Evolutionary conservation across 2,329 filamentous ascomycete species (phyloP).

Genomic region (Chaetomium strumarium): DNA sequence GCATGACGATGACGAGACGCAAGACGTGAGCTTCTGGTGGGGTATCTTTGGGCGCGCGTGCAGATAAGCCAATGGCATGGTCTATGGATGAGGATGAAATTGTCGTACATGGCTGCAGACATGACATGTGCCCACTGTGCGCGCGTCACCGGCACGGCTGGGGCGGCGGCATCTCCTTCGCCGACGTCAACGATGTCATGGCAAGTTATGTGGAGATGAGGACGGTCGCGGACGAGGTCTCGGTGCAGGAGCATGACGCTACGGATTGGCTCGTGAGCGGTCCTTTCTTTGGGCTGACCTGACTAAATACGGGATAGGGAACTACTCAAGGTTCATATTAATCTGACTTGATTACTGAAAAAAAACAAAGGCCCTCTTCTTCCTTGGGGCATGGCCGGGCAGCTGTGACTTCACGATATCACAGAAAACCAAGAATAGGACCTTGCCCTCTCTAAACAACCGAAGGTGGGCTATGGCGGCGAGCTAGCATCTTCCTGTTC

Average conservation of each 20-base stretch:
- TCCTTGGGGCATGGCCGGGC: conserved; percentile 43
- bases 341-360: too few relatives aligned
- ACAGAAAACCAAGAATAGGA: conserved; percentile 78
- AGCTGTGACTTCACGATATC: conserved; percentile 54
- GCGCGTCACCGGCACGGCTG: not conserved
- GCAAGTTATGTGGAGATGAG: not conserved
- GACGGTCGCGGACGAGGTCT: not conserved
- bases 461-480: conserved; percentile 63
- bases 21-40: conserved; percentile 61
- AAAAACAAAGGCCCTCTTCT: too few relatives aligned
- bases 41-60: conserved; percentile 45
- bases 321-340: too few relatives aligned
- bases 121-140: not conserved
- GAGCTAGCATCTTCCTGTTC: conserved; percentile 48
- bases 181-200: not conserved
- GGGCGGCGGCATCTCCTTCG: not conserved
- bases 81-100: not conserved
- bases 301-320: too few relatives aligned
- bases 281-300: too few relatives aligned
- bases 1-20: conserved; percentile 34
- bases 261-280: not conserved
- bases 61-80: not conserved
- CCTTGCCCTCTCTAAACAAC: conserved; percentile 58
- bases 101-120: not conserved
- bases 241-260: not conserved